Conservation (phyloP, 1,284 basidiomycete species). For the Leccinum ponderosum region DNA sequence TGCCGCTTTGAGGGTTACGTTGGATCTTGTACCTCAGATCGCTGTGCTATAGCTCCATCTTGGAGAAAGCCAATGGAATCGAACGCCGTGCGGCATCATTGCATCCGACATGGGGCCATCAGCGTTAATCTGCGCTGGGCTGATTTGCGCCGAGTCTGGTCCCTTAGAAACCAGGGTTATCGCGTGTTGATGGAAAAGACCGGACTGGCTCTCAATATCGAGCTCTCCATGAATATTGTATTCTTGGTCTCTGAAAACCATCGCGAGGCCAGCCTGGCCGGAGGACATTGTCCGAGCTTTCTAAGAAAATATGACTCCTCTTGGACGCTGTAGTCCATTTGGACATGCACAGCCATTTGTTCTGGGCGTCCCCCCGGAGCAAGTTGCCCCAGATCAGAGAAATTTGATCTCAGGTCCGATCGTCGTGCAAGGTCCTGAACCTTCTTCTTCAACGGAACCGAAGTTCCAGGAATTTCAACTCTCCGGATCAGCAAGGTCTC, state of each 20-base stretch:
- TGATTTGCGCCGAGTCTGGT: constrained; percentile 51
- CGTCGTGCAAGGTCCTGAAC: constrained; percentile 53
- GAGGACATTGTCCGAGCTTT: not conserved
- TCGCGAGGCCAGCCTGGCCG: constrained; percentile 19
- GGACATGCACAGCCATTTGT: constrained; percentile 45
- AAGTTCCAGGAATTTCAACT: constrained; percentile 51
- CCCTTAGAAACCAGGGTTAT: constrained; percentile 75
- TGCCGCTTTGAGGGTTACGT: constrained; percentile 26
- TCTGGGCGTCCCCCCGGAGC: constrained; percentile 43
- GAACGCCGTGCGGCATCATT: constrained; percentile 28
- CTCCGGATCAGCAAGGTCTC: constrained; percentile 55
- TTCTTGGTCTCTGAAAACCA: constrained; percentile 75
- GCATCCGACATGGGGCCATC: constrained; percentile 43
- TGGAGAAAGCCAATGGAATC: not conserved
- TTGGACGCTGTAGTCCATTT: constrained; percentile 51
- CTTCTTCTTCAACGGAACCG: constrained; percentile 51
- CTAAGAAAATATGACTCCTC: constrained; percentile 65
- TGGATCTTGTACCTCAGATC: constrained; percentile 81
- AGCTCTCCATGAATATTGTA: constrained; percentile 71
- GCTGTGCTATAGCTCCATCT: constrained; percentile 73
- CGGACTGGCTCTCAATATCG: constrained; percentile 70
- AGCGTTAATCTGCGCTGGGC: constrained; percentile 2
- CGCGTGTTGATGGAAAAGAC: constrained; percentile 81
- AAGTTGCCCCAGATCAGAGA: constrained; percentile 64
- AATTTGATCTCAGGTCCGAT: constrained; percentile 67